These are phyloP conservation scores for Cyberlindnera bimundalis DNA, from an alignment of 805 yeast species.

Conservation along the genomic window DNA sequence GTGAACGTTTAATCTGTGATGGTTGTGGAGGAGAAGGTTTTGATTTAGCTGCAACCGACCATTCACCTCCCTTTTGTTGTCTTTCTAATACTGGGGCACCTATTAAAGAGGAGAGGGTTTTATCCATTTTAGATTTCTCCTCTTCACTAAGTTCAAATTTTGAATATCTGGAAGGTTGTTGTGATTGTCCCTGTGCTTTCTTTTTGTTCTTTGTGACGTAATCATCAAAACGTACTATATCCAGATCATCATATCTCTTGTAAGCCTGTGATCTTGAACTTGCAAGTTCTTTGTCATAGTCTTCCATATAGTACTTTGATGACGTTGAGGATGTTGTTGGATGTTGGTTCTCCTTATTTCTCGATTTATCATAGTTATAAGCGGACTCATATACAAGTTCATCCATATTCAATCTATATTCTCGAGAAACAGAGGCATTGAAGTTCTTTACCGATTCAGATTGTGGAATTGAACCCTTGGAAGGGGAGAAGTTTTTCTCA, in stretches of 20 bases:
- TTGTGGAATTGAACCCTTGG: constrained; percentile 4
- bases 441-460: constrained; percentile 18
- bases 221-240: constrained; percentile 27
- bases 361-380: constrained; percentile 51
- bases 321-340: background rate
- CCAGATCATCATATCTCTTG: constrained; percentile 16
- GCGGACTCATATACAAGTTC: constrained; percentile 56
- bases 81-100: constrained; percentile 8
- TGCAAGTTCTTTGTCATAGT: background rate
- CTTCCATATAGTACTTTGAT: background rate
- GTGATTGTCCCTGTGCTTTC: background rate
- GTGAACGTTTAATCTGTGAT: constrained; percentile 10
- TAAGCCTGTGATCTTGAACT: constrained; percentile 5
- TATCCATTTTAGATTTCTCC: constrained; percentile 20
- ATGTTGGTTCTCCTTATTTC: constrained; percentile 1
- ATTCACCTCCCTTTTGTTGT: constrained; percentile 1
- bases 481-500: background rate
- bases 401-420: constrained; percentile 40
- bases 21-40: constrained; percentile 10
- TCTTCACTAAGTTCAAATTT: constrained; percentile 23
- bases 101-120: constrained; percentile 15
- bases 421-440: constrained; percentile 36
- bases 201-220: constrained; percentile 12
- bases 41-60: constrained; percentile 10
- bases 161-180: constrained; percentile 13